These are phyloP conservation scores for Aspergillus caelatus DNA, from an alignment of 2,329 filamentous ascomycete genomes.

Conservation along the genomic window DNA sequence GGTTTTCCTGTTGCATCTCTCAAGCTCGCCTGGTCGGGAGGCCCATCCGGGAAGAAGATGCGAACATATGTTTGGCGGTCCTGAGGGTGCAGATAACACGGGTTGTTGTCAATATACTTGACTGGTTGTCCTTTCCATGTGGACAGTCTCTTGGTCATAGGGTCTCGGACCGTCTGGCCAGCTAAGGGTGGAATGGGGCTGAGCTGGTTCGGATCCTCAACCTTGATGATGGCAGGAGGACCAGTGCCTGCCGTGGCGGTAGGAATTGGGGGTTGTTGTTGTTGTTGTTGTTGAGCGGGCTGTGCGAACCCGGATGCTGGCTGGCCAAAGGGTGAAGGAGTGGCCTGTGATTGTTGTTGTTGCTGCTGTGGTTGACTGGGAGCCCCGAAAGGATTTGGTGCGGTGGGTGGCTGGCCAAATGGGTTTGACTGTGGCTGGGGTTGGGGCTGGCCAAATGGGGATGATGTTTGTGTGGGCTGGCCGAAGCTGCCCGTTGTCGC, in stretches of 20 bases:
- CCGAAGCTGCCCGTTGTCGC: conserved; percentile 35
- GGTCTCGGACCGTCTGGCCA: conserved; percentile 41
- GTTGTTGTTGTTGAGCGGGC: conserved; percentile 15
- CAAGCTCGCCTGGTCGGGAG: conserved; percentile 55
- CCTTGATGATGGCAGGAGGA: conserved; percentile 30
- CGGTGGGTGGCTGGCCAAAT: conserved; percentile 33
- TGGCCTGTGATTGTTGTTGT: neutral
- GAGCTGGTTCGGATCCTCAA: conserved; percentile 31
- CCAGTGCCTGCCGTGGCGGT: conserved; percentile 25
- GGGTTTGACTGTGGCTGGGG: conserved; percentile 28
- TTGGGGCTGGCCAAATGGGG: conserved; percentile 34
- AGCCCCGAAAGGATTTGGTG: conserved; percentile 33
- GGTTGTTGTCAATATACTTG: conserved; percentile 57
- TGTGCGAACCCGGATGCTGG: conserved; percentile 35
- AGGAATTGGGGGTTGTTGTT: conserved; percentile 5
- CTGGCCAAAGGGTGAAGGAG: conserved; percentile 37
- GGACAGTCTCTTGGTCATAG: conserved; percentile 45
- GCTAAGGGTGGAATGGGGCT: conserved; percentile 40
- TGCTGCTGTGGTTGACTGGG: conserved; percentile 42
- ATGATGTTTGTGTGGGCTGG: conserved; percentile 30
- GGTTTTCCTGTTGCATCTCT: conserved; percentile 55
- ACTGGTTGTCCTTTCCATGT: conserved; percentile 68
- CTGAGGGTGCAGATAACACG: conserved; percentile 55
- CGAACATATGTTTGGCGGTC: conserved; percentile 61
- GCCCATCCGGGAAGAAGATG: conserved; percentile 74